A percentile compares a stretch with the other conserved stretches of the same genome.
Evolutionary conservation across 2,329 filamentous ascomycete genomes (phyloP).

Genomic region (Hymenotorrendiella dingleyae): DNA sequence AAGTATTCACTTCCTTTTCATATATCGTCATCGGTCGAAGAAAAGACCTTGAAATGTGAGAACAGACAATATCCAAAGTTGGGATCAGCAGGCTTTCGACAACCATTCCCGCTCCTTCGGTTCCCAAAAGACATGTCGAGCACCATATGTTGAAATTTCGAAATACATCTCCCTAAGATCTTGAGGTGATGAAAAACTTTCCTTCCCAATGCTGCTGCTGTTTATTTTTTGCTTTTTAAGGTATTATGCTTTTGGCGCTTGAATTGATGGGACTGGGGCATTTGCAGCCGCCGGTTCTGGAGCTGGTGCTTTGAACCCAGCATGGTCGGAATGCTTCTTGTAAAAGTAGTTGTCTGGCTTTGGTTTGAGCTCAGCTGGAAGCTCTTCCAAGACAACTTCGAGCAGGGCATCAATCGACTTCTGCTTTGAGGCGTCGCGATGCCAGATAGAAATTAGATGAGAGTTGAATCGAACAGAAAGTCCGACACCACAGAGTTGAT

Average conservation of each 20-base stretch:
- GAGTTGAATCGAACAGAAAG: constrained; percentile 85
- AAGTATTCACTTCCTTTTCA: neutral
- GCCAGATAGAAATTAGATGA: constrained; percentile 87
- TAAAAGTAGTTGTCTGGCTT: constrained; percentile 72
- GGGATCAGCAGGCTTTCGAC: too few relatives aligned
- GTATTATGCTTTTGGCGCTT: constrained; percentile 19
- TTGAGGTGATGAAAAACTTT: too few relatives aligned
- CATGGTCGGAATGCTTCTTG: constrained; percentile 85
- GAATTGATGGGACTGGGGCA: constrained; percentile 18
- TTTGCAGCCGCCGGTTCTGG: constrained; percentile 20
- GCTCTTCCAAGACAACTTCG: constrained; percentile 63
- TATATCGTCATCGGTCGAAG: too few relatives aligned
- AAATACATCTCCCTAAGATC: too few relatives aligned
- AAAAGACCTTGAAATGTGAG: too few relatives aligned
- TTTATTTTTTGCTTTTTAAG: constrained; percentile 1
- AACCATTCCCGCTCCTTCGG: too few relatives aligned
- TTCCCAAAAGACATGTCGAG: too few relatives aligned
- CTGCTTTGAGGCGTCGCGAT: constrained; percentile 77
- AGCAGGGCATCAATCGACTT: constrained; percentile 72
- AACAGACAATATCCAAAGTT: too few relatives aligned
- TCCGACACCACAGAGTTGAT: constrained; percentile 85
- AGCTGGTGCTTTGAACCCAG: constrained; percentile 63
- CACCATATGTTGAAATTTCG: too few relatives aligned
- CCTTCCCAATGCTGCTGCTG: too few relatives aligned
- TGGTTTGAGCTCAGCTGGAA: constrained; percentile 67